Evolutionary conservation across 2,329 filamentous ascomycete genomes (phyloP), one percentile per base, ranked within the genome.

Genomic region (Sphaerulina musiva): DNA sequence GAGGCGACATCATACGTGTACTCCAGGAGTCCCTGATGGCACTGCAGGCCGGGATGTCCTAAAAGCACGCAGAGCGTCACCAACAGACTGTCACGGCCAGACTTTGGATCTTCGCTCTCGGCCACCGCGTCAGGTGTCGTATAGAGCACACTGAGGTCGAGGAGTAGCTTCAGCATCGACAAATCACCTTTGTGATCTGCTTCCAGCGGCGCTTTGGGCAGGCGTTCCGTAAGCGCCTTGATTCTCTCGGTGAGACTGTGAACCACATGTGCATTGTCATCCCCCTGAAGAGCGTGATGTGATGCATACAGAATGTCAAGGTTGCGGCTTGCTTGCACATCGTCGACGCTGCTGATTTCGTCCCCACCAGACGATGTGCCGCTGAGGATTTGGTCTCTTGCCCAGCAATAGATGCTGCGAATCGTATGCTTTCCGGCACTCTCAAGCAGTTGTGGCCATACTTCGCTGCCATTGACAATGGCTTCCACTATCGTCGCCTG

Each of bases 1-100:
- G 71, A 66, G 12, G 73, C 68, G 6, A 75, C 68, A 55, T 78
- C 75, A 59, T 74, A 72, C 17, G 76, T 60, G 55, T 72, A 69
- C 53, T 76, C 72, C 1, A 69, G 62, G 4, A 69, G 68, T 2
- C 59, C 55, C 10, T 67, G 69, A 34, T 68, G 68, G 6, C 56
- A 53, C 48, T 70, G 68, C n/a, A 76, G 62, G 9, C 59, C 60
- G 0, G 72, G 67, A 45, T 74, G 68, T 11, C 65, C 62, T 23
- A 76, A 62, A 6, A 77, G 59, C 2, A 64, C 56, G 48, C 69
- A 70, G 10, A 77, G 65, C 4, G 68, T 61, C n/a, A 52, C 48
- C 14, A 70, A 57, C 2, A 70, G 53, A 17, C 56, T 55, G 31
- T 50, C 54, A 12, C 61, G 61, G 32, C 57, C 54, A 26, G 64